Base-by-base conservation (phyloP, 176 grass and related monocot species). In the Saccharum officinarum region DNA sequence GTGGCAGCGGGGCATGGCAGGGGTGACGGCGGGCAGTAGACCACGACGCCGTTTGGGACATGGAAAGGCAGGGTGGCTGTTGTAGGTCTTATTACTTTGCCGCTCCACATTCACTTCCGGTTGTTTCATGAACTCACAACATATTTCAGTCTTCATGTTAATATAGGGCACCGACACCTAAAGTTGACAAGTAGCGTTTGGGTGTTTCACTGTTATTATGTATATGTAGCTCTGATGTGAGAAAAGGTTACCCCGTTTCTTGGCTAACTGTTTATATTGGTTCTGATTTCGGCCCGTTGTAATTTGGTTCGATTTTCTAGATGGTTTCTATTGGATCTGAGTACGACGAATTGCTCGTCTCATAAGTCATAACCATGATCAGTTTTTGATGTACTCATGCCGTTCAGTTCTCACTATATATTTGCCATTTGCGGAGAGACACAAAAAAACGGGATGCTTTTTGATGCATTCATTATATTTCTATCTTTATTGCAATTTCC, bases 1-100 rank as follows among this genome's bases (percentile, higher is more conserved):
- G 91, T 93, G 87, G 89, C 86, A 91, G 50, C 84, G 26, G 33
- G n/a, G 31, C 16, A 10, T 7, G 49, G 4, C 16, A 52, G 63
- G 76, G 40, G 3, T 77, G 78, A 44, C 11, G 49, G 36, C 64
- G 38, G 31, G 57, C 45, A 44, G 80, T 67, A 88, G 39, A 28
- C 42, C 78, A 64, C 86, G 64, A 34, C 81, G 36, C 20, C 90
- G 75, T 75, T 75, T 86, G 37, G 30, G 75, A 28, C 25, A 34
- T 72, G 54, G 46, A 18, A 81, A 70, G 23, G 25, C 13, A 33
- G 5, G 26, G 20, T 67, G 55, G 25, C 22, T 60, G 57, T 60
- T 60, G 57, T 60, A 60, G 57, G 18, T 60, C 2, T 23, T 60
- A 0, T 22, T 59, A 3, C 54, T 59, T 55, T 22, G 52, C 52